phyloP scores from a whole-genome alignment of 164 flowering plant species.

The Paratinospora sagittata region DNA sequence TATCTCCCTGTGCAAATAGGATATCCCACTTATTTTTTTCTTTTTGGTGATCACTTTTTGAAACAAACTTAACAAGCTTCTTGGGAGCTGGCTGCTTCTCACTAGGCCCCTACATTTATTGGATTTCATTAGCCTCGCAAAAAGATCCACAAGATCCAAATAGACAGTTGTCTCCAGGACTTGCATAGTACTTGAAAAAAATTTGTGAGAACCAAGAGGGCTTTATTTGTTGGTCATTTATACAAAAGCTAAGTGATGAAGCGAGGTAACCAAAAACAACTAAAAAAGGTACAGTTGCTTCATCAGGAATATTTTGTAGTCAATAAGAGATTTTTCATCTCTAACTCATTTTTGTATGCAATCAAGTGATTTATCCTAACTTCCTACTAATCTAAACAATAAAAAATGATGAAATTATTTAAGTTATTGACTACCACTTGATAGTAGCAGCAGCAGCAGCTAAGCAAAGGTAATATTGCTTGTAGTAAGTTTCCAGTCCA shows the following conservation, averaged over 20 bases:
- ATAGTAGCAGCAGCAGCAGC: constrained; percentile 92
- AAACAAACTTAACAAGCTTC: not conserved
- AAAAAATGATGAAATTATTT: constrained; percentile 2
- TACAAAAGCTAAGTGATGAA: not conserved
- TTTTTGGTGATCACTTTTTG: not conserved
- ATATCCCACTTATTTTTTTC: not conserved
- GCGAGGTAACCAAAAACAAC: not conserved
- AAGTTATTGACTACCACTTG: constrained; percentile 56
- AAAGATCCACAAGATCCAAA: too few relatives aligned
- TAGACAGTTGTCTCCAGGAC: not conserved
- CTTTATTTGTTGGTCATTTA: not conserved
- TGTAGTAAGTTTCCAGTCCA: constrained; percentile 86
- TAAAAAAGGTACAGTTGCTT: not conserved
- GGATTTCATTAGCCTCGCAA: too few relatives aligned
- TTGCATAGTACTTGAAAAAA: not conserved
- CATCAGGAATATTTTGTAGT: not conserved
- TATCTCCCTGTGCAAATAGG: not conserved
- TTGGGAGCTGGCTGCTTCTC: not conserved
- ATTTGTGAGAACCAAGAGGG: not conserved
- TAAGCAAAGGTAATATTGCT: constrained; percentile 96
- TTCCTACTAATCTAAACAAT: not conserved
- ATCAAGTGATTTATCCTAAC: not conserved
- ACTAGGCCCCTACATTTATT: not conserved
- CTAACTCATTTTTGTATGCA: not conserved
- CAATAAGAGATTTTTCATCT: not conserved